Conservation (phyloP, 1,284 basidiomycete species). For the Erythrobasidium hasegawianum region DNA sequence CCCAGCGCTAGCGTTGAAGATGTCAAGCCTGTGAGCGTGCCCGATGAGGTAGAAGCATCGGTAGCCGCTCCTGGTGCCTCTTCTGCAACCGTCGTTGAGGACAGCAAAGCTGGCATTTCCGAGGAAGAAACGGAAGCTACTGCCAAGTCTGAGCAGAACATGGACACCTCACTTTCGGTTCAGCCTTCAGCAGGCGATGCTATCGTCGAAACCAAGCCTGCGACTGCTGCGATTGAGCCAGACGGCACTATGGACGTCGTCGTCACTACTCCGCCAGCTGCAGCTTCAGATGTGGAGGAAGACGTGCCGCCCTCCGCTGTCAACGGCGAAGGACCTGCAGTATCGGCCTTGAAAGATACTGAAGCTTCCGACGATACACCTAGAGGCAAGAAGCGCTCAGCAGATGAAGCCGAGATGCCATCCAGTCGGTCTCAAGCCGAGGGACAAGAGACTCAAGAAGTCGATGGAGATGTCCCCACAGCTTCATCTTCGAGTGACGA, state of each 20-base stretch:
- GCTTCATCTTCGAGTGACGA: constrained; percentile 38
- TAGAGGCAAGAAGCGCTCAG: constrained; percentile 66
- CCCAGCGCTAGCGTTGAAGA: too few relatives aligned
- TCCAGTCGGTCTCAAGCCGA: constrained; percentile 39
- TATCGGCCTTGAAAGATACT: constrained; percentile 19
- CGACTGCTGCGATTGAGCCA: constrained; percentile 22
- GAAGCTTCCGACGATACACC: constrained; percentile 47
- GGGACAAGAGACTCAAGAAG: constrained; percentile 46
- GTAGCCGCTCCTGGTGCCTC: neutral
- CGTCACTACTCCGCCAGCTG: constrained; percentile 18
- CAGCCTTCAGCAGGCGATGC: constrained; percentile 6
- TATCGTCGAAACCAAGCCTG: constrained; percentile 5
- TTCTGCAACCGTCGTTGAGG: too few relatives aligned
- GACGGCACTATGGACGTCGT: constrained; percentile 21
- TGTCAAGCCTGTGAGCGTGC: constrained; percentile 2
- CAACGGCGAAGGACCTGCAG: constrained; percentile 32
- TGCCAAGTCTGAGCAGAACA: neutral
- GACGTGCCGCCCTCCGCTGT: constrained; percentile 32
- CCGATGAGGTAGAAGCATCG: neutral
- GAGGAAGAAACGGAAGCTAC: constrained; percentile 37
- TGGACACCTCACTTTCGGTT: neutral
- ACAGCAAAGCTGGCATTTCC: constrained; percentile 9
- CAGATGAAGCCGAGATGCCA: constrained; percentile 53
- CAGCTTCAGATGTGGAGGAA: constrained; percentile 15
- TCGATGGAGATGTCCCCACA: constrained; percentile 45